Evolutionary conservation across 1,139 yeast species (phyloP), one percentile per base, ranked within the genome.

Genomic region (Hansenula lynferdii): DNA sequence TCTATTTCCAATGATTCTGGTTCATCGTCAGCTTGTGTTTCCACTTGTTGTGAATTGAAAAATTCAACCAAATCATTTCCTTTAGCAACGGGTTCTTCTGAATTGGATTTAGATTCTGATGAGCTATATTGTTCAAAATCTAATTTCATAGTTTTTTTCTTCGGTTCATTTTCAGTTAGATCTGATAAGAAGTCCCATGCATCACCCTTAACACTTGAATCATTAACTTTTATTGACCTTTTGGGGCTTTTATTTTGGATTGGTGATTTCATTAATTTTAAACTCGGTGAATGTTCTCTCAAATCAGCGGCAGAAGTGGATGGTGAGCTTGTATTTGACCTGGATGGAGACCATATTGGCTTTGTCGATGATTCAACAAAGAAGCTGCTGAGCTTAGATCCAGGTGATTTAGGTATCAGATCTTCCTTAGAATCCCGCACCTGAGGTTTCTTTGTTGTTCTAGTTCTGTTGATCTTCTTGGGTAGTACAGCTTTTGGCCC

Each of bases 311-410:
- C n/a, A n/a, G n/a, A n/a, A n/a, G n/a, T n/a, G n/a, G n/a, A n/a
- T 19, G 27, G 24, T 3, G 31, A 20, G 8, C 21, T 10, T 3
- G 22, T 18, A 4, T 44, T 46, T 2, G 51, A 44, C 36, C 35
- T 34, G 3, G 31, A 25, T 0, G 50, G 46, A 0, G 48, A 44
- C 54, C 54, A 51, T 8, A 31, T 15, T 1, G 56, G 56, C 22
- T 52, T 52, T 5, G 36, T 25, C 31, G 43, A 29, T 4, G 56
- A 46, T 21, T 52, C 56, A 8, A 52, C 36, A 25, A 43, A 52
- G 33, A 42, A 44, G 20, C 38, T 47, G 29, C 40, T 47, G 19
- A 39, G 14, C 4, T 14, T 9, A 2, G 37, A 10, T 8, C 17
- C 11, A 12, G 22, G 17, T 11, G 31, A 17, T 11, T 22, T n/a